These are phyloP conservation scores for Adansonia gregorii DNA, from an alignment of 441 rosid species.

Conservation along the genomic window DNA sequence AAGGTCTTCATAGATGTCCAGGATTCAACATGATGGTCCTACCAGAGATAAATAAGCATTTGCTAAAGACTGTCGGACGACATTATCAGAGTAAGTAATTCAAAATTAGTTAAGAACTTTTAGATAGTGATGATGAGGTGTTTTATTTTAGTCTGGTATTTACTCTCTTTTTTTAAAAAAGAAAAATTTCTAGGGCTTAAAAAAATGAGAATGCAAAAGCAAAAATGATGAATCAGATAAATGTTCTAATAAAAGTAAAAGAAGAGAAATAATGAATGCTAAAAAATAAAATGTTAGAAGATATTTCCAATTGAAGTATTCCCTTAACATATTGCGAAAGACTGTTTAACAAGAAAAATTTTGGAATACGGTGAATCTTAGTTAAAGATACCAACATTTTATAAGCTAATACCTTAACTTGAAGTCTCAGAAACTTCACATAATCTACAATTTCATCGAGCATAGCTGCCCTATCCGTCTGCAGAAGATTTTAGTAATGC, in stretches of 20 bases:
- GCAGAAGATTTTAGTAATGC: conserved; percentile 20
- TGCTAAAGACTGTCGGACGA: conserved; percentile 22
- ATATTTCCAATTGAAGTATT: background rate
- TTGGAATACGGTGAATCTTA: conserved; percentile 8
- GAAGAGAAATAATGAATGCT: background rate
- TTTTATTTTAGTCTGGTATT: background rate
- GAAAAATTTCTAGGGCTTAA: background rate
- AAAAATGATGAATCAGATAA: background rate
- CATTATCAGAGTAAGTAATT: conserved; percentile 21
- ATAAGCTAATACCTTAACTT: conserved; percentile 52
- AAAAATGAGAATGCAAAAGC: conserved; percentile 2
- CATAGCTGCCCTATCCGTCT: conserved; percentile 63
- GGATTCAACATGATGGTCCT: conserved; percentile 40
- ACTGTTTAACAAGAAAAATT: background rate
- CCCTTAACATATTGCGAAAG: conserved; percentile 12
- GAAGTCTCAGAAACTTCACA: conserved; percentile 62
- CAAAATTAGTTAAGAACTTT: conserved; percentile 26
- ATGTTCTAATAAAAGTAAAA: conserved; percentile 8
- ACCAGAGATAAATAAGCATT: conserved; percentile 27
- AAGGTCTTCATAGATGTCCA: conserved; percentile 33
- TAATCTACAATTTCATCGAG: conserved; percentile 65
- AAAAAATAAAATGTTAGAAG: conserved; percentile 1
- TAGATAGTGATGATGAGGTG: background rate
- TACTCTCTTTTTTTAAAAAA: background rate
- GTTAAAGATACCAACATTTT: background rate